Base-by-base conservation (phyloP, 148 eudicot species). In the Gaultheria prostrata region DNA sequence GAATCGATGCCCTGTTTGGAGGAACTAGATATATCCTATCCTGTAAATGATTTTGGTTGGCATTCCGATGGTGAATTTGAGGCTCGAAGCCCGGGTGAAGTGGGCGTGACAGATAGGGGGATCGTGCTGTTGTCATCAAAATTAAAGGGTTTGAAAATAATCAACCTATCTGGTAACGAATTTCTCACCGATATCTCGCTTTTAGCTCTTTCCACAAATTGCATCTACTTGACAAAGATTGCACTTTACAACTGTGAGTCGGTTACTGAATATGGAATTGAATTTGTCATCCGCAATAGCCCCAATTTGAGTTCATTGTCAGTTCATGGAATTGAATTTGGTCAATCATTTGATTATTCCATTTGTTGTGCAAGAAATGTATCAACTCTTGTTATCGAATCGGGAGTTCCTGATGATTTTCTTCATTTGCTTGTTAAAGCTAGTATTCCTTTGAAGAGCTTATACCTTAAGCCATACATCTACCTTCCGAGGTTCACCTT, bases 181-280 rank as follows among this genome's bases (percentile, higher is more conserved):
- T 83, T 90, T 71, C 30, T 94, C 35, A 83, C 95, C 0, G 92
- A 92, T 87, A 85, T 80, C 50, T 89, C 93, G 28, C 86, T 94
- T 4, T 45, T 85, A 24, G 56, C 86, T n/a, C 81, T 94, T 21
- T 85, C 83, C 1, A 77, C 82, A 56, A 91, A 88, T 78, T 94
- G 98, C 61, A n/a, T 35, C 33, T 32, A 85, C 76, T 84, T 94
- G 87, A 90, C 89, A 84, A 90, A 88, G 78, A 76, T 94, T 73
- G 83, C 53, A 69, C 84, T 87, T 75, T 74, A 43, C 32, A 78
- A 87, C 49, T 92, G 95, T n/a, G 43, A 87, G 6, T 84, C 86
- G 72, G 83, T 94, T 13, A 91, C 93, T 21, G 84, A 71, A 24
- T 39, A 49, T 56, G 93, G 92, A 57, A 51, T 94, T 14, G 53